Evolutionary conservation across 2,329 filamentous ascomycete genomes (phyloP).

Genomic region (Colletotrichum zoysiae): DNA sequence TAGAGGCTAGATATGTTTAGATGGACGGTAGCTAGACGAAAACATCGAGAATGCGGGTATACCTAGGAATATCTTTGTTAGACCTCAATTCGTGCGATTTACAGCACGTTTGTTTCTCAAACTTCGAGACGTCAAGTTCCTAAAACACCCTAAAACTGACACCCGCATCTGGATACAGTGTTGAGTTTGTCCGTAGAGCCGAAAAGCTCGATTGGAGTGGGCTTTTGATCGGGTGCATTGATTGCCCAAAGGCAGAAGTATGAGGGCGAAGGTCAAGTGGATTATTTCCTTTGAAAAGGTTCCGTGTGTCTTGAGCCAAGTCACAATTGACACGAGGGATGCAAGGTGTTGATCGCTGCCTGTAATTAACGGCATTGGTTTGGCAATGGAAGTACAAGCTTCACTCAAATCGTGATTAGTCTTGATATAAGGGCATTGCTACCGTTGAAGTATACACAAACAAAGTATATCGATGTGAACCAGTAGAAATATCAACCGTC

Average conservation of each 20-base stretch:
- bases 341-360: too few relatives aligned
- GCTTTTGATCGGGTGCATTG: slow-evolving; percentile 24
- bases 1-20: background rate
- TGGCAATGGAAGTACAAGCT: too few relatives aligned
- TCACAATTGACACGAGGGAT: too few relatives aligned
- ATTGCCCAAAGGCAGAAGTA: slow-evolving; percentile 21
- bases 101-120: slow-evolving; percentile 6
- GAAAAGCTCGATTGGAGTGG: slow-evolving; percentile 17
- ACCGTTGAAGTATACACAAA: too few relatives aligned
- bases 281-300: slow-evolving; percentile 12
- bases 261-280: slow-evolving; percentile 23
- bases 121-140: slow-evolving; percentile 29
- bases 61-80: background rate
- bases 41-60: background rate
- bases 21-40: background rate
- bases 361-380: too few relatives aligned
- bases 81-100: background rate
- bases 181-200: slow-evolving; percentile 17
- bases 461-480: background rate
- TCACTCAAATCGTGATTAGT: too few relatives aligned
- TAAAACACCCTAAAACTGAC: slow-evolving; percentile 1
- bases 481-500: too few relatives aligned
- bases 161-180: slow-evolving; percentile 22
- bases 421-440: too few relatives aligned
- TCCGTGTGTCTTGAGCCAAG: slow-evolving; percentile 1